phyloP scores from a whole-genome alignment of 306 rosid genomes.

The Canavalia gladiata region DNA sequence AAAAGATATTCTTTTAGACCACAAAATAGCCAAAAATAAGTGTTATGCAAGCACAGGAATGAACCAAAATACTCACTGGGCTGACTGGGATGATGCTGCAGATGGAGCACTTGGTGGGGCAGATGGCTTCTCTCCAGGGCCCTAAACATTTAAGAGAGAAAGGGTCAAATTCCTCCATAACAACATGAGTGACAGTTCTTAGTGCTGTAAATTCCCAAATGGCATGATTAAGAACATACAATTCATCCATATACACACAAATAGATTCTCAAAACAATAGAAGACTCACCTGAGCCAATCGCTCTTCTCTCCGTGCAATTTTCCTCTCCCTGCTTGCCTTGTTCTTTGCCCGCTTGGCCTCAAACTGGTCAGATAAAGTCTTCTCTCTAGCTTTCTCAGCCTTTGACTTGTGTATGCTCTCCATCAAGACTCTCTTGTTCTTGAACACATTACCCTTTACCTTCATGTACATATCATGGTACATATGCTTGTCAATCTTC shows the following conservation, averaged over 20 bases:
- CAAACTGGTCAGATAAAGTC: conserved; percentile 92
- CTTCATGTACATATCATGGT: conserved; percentile 98
- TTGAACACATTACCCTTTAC: conserved; percentile 97
- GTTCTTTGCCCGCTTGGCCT: conserved; percentile 93
- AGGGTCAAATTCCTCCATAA: conserved; percentile 5
- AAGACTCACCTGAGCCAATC: conserved; percentile 77
- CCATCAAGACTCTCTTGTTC: conserved; percentile 96
- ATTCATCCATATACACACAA: background rate
- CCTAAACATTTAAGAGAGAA: conserved; percentile 55
- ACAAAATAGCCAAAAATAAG: background rate
- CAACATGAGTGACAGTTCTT: background rate
- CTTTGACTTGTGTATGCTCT: conserved; percentile 97
- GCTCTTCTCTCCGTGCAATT: conserved; percentile 84
- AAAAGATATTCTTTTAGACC: background rate
- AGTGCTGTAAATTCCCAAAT: background rate
- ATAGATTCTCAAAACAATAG: background rate
- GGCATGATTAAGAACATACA: background rate
- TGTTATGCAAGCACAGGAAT: background rate
- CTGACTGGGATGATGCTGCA: conserved; percentile 59
- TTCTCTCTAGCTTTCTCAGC: conserved; percentile 98
- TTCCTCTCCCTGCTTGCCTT: conserved; percentile 95
- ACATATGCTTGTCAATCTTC: conserved; percentile 96
- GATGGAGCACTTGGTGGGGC: conserved; percentile 56
- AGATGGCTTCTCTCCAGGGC: conserved; percentile 75
- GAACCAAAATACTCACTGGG: conserved; percentile 65